Evolutionary conservation across 768 basidiomycete species (phyloP), one percentile per base, ranked within the genome.

Genomic region (Pholiota molesta): DNA sequence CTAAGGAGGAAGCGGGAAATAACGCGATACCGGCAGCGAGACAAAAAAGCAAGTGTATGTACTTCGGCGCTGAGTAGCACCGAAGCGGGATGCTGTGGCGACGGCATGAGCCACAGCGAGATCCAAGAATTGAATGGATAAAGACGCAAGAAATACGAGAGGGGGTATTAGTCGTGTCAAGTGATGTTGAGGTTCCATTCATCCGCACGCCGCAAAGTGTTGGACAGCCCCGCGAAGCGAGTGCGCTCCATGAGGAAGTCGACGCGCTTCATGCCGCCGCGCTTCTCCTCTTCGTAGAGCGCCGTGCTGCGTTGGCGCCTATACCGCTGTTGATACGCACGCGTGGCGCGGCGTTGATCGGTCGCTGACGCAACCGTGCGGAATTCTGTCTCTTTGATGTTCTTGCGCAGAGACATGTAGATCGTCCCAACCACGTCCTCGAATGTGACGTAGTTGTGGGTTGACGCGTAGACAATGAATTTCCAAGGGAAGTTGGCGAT

Each of bases 201-300:
- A 5, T 49, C 47, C 8, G 57, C 4, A 19, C 35, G 45, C 10
- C 37, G 45, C 11, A 40, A 56, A n/a, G 10, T 40, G 56, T 62
- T 69, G 58, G 77, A 77, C 23, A 86, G 66, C n/a, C 83, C 83
- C 68, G 76, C 68, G 74, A 86, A 84, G 52, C 70, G 71, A 1
- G 74, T 79, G 11, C 69, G 71, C 5, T 77, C 80, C 68, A 79
- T 75, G 52, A 88, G 72, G 66, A 87, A 87, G 69, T 89, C 87
- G 2, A 88, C 78, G 51, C 86, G 76, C 68, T 81, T 84, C 62
- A 88, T 75, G 0, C 85, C 85, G 49, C 78, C 77, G 3, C 68
- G 71, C 65, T 81, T 79, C 76, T 87, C 86, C 39, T 76, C 75
- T 16, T 76, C 77, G 39, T 78, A 77, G 3, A 14, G 0, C 69